Evolutionary conservation across 495 filamentous ascomycete species (phyloP).

Genomic region (Copromyces sp.): DNA sequence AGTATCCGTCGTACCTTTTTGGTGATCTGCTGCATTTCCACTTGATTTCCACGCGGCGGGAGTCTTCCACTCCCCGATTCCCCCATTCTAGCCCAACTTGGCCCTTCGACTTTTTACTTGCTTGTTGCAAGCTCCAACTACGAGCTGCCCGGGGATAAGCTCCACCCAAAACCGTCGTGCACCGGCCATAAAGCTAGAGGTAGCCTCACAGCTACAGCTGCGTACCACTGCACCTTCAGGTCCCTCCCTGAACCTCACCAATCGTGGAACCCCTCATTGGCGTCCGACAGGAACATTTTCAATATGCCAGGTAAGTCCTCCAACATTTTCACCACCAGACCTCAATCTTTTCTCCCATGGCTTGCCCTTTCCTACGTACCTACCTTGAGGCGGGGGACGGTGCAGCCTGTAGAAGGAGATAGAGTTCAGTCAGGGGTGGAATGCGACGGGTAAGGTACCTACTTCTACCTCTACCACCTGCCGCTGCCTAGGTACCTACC

Average conservation of each 20-base stretch:
- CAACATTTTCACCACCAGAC: background rate
- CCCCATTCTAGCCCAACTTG: background rate
- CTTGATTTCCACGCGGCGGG: background rate
- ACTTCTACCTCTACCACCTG: background rate
- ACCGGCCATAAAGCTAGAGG: background rate
- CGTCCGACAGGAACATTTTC: background rate
- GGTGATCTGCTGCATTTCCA: background rate
- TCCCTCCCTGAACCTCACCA: background rate
- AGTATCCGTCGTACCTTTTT: background rate
- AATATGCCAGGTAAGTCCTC: background rate
- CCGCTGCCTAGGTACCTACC: background rate
- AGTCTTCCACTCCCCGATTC: background rate
- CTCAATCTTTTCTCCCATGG: background rate
- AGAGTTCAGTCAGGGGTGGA: background rate
- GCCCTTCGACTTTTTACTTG: background rate
- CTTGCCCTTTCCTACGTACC: background rate
- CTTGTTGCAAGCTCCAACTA: background rate
- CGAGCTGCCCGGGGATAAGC: background rate
- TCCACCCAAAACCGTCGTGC: background rate
- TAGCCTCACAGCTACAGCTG: background rate
- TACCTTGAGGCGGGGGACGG: background rate
- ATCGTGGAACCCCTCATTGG: background rate
- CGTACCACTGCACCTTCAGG: background rate
- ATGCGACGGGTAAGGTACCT: background rate
- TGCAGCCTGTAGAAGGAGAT: background rate